Base-by-base conservation (phyloP, 1,139 yeast genomes). In the Kodamaea suecica region DNA sequence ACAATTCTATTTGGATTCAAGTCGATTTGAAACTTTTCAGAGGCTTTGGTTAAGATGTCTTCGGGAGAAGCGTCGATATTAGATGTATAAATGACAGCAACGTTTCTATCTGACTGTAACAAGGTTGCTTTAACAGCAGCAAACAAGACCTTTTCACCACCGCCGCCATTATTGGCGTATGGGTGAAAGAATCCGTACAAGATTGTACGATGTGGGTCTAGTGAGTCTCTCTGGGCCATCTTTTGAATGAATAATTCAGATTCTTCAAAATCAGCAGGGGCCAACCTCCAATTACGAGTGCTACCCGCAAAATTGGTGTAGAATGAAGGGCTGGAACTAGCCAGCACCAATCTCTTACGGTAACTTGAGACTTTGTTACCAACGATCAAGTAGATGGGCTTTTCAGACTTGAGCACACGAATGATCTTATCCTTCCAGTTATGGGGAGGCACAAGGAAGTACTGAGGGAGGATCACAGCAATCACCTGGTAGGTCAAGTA, bases 91-190 rank as follows among this genome's bases (percentile, higher is more conserved):
- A 94, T 67, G 3, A 78, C 81, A 7, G 77, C 86, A n/a, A 85
- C 62, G 47, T 80, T 78, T 28, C 60, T 57, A 4, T 63, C 62
- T 42, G 72, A 70, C 25, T 70, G 63, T 8, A 59, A 49, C 41
- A 90, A 64, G 0, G 96, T 85, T 17, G 83, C 73, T 45, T 77
- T 72, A 5, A 92, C 86, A 0, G 97, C 96, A 38, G 86, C 88
- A 98, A 98, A 94, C 30, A 94, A 67, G 0, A 94, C 98, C 34
- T 95, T 75, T 57, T 94, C 99, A 16, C 99, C 99, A 26, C 99
- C 99, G 13, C 98, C 98, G 26, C 95, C 96, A 31, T 95, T 94
- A 55, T 86, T 86, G 44, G 97, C 90, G 49, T 83, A 85, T 0
- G 98, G 98, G 59, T 94, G 99, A 66, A 92, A 88, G 53, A 85